Percentiles rank a stretch among this genome's conserved stretches.
Evolutionary conservation across 805 yeast species (phyloP).

Genomic region (Suhomyces canberraensis): DNA sequence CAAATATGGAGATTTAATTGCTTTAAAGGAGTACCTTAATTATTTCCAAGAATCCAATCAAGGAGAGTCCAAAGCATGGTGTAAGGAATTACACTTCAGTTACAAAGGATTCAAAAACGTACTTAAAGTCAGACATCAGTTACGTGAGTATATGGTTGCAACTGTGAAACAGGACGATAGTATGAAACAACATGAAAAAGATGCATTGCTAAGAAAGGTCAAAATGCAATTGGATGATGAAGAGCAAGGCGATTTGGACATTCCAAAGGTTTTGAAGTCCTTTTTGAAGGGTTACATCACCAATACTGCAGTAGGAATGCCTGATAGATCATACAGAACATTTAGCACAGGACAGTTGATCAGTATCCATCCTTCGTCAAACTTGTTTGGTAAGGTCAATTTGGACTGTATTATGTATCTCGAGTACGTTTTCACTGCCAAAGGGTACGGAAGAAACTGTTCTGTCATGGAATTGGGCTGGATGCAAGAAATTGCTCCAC

Average conservation of each 20-base stretch:
- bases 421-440: slow-evolving; percentile 89
- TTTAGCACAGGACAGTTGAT: slow-evolving; percentile 79
- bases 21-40: slow-evolving; percentile 75
- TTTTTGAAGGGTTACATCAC: slow-evolving; percentile 81
- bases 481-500: slow-evolving; percentile 81
- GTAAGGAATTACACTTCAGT: slow-evolving; percentile 72
- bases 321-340: slow-evolving; percentile 89
- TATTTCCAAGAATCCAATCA: slow-evolving; percentile 39
- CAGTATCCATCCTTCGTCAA: slow-evolving; percentile 86
- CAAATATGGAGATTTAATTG: slow-evolving; percentile 75
- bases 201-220: slow-evolving; percentile 22
- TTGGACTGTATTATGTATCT: slow-evolving; percentile 90
- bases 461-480: slow-evolving; percentile 76
- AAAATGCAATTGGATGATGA: slow-evolving; percentile 23
- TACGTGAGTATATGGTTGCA: slow-evolving; percentile 61
- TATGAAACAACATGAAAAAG: slow-evolving; percentile 23
- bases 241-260: slow-evolving; percentile 37
- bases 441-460: slow-evolving; percentile 91
- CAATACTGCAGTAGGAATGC: slow-evolving; percentile 91
- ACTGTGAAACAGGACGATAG: slow-evolving; percentile 43
- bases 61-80: slow-evolving; percentile 74
- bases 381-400: slow-evolving; percentile 70
- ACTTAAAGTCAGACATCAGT: slow-evolving; percentile 68
- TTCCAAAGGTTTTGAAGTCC: slow-evolving; percentile 63
- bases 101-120: slow-evolving; percentile 80